Conservation (phyloP, 2,329 filamentous ascomycete genomes). For the Trichophyton simii region DNA sequence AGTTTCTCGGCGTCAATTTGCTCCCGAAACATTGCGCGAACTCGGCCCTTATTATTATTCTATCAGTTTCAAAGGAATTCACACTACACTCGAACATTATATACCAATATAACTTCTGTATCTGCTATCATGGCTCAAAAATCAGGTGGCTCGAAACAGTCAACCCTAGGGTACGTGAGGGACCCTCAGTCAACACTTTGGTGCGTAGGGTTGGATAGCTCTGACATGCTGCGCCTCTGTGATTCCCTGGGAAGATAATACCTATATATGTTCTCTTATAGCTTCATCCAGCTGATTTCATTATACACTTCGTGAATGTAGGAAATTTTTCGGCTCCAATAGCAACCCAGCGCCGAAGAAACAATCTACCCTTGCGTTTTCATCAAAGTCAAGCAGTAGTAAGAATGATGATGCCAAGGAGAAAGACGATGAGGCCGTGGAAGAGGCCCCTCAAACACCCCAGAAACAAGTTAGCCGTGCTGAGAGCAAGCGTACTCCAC, state of each 20-base stretch:
- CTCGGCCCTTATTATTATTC: not conserved
- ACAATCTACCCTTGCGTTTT: constrained; percentile 69
- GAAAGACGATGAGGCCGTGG: constrained; percentile 11
- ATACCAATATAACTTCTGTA: not conserved
- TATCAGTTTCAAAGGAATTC: not conserved
- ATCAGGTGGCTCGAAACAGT: constrained; percentile 47
- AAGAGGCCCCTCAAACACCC: not conserved
- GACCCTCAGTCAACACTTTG: constrained; percentile 59
- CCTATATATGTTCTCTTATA: not conserved
- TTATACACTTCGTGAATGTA: constrained; percentile 27
- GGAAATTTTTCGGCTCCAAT: constrained; percentile 70
- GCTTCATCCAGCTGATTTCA: not conserved
- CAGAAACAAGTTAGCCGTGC: not conserved
- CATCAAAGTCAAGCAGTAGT: constrained; percentile 40
- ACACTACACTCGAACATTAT: not conserved
- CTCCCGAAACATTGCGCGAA: not conserved
- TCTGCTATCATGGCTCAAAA: constrained; percentile 19
- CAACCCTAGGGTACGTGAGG: constrained; percentile 79
- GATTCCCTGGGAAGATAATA: not conserved
- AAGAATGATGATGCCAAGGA: constrained; percentile 17
- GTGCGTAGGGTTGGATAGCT: constrained; percentile 37
- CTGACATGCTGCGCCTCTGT: not conserved
- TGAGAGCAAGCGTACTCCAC: constrained; percentile 9
- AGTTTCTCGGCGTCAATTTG: not conserved
- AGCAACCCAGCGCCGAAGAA: constrained; percentile 52